Base-by-base conservation (phyloP, 2,329 filamentous ascomycete species). In the Fusarium chuoi region DNA sequence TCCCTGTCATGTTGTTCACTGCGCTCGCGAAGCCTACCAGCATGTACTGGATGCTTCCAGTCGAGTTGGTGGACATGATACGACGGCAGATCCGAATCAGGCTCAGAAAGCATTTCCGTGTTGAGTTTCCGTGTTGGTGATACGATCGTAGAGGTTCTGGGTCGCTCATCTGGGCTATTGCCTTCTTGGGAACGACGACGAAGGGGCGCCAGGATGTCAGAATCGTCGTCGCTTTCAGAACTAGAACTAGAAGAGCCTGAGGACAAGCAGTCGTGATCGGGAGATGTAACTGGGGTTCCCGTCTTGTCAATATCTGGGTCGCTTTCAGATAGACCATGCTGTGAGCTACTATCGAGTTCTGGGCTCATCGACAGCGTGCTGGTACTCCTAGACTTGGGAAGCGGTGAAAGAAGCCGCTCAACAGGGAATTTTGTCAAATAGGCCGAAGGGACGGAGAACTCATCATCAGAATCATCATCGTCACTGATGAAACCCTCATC, bases 1-100 rank as follows among this genome's bases (percentile, higher is more conserved):
- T 71, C 68, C 8, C 9, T 55, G 17, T 36, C 15, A 24, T 57
- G 62, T 28, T 62, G 56, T 26, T 65, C 24, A 48, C 67, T 51
- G 26, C 36, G 51, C 24, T 42, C 41, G 38, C 24, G 26, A 20
- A 62, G 57, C 15, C 45, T 52, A 15, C 15, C n/a, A 33, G 42
- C 41, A 17, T 44, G 10, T 12, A 67, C 20, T 14, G 56, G 55
- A 26, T 35, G 26, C 12, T 56, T 36, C 65, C 62, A 62, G 44
- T 56, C 38, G n/a, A 67, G 30, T 26, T 62, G 62, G 33, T 71
- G 49, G 13, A 71, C 56, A 46, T 62, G 28, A 20, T 59, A 70
- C 26, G 33, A 35, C 13, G 57, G 62, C 8, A 70, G 48, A 17
- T 44, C 24, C 33, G 38, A 36, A 15, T 35, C 39, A 38, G 17